These are phyloP conservation scores for Stagonosporopsis cucurbitacearum DNA, from an alignment of 2,329 filamentous ascomycete species.

Conservation along the genomic window DNA sequence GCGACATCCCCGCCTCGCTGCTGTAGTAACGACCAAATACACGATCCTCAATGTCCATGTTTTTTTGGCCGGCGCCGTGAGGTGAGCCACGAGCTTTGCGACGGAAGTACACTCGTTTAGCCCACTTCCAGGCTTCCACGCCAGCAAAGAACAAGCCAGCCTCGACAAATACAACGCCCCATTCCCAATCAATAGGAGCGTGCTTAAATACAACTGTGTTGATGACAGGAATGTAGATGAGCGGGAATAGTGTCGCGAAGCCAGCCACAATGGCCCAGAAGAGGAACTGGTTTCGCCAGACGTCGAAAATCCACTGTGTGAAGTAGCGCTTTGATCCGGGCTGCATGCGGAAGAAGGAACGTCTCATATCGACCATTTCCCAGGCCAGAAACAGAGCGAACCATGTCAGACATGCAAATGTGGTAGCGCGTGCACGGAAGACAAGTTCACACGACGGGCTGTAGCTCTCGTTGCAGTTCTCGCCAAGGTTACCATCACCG, in stretches of 20 bases:
- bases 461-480: conserved; percentile 46
- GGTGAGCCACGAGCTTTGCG: conserved; percentile 16
- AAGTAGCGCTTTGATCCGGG: conserved; percentile 63
- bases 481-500: conserved; percentile 43
- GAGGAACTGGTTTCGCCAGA: conserved; percentile 74
- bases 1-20: not conserved
- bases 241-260: conserved; percentile 55
- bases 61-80: conserved; percentile 1
- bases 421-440: conserved; percentile 68
- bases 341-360: conserved; percentile 78
- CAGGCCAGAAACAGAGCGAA: conserved; percentile 78
- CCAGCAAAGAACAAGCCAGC: conserved; percentile 68
- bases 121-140: conserved; percentile 71
- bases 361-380: conserved; percentile 77
- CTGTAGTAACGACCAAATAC: conserved; percentile 16
- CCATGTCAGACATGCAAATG: conserved; percentile 77
- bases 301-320: conserved; percentile 66
- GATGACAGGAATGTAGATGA: conserved; percentile 70
- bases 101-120: conserved; percentile 60
- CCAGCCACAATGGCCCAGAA: conserved; percentile 55
- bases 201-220: conserved; percentile 72
- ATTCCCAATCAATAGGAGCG: conserved; percentile 70
- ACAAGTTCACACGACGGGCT: conserved; percentile 43
- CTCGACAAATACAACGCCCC: conserved; percentile 70
- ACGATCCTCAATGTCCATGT: conserved; percentile 13